These are phyloP conservation scores for Pseudogymnoascus sp. DNA, from an alignment of 2,329 filamentous ascomycete species.

Conservation along the genomic window DNA sequence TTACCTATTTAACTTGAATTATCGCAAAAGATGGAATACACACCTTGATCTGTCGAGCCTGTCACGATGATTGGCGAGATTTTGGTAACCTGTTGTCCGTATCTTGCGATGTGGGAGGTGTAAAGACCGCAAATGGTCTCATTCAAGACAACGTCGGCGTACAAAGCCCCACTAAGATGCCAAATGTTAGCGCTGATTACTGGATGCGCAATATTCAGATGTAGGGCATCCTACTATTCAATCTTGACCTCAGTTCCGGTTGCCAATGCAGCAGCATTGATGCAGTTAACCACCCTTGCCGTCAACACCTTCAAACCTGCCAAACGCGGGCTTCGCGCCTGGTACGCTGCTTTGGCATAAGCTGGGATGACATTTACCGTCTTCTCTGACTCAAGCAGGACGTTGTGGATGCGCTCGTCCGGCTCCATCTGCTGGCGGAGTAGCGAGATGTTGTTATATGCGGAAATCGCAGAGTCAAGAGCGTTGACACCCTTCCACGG, in stretches of 20 bases:
- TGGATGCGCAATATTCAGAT: not conserved
- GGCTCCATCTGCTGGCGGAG: conserved; percentile 51
- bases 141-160: conserved; percentile 51
- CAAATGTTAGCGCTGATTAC: not conserved
- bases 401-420: conserved; percentile 40
- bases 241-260: conserved; percentile 44
- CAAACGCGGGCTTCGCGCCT: conserved; percentile 38
- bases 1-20: not conserved
- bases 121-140: conserved; percentile 40
- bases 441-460: conserved; percentile 42
- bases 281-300: conserved; percentile 39
- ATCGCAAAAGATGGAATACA: conserved; percentile 35
- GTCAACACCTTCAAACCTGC: conserved; percentile 34
- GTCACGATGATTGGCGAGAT: conserved; percentile 36
- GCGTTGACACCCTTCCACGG: conserved; percentile 56
- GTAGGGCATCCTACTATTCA: conserved; percentile 23
- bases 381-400: conserved; percentile 46
- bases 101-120: conserved; percentile 38
- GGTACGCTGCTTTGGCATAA: conserved; percentile 38
- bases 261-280: conserved; percentile 40
- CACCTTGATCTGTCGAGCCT: conserved; percentile 45
- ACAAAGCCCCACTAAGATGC: conserved; percentile 30
- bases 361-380: conserved; percentile 52
- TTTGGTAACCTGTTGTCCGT: conserved; percentile 30
- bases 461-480: conserved; percentile 47